Percentiles rank a stretch among this genome's conserved stretches.
phyloP scores from a whole-genome alignment of 2,329 filamentous ascomycete genomes.

The Fusarium proliferatum region DNA sequence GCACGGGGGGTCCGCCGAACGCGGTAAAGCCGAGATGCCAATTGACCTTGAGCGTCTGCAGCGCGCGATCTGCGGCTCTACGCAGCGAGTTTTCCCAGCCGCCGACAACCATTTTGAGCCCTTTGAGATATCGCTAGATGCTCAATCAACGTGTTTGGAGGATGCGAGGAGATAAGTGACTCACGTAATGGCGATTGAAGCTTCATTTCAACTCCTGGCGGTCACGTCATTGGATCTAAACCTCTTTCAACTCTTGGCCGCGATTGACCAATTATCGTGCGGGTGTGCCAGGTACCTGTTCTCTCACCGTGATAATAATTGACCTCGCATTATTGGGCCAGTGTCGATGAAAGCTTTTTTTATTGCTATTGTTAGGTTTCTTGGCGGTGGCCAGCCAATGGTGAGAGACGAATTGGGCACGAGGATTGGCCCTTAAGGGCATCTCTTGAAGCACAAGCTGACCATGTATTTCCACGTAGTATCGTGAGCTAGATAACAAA shows the following conservation, averaged over 20 bases:
- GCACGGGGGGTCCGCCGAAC: slow-evolving; percentile 26
- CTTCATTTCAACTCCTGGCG: not conserved
- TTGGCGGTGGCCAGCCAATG: not conserved
- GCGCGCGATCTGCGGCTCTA: not conserved
- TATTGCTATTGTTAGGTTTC: too few species aligned
- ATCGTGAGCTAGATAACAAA: not conserved
- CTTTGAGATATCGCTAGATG: accelerated
- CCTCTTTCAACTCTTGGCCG: not conserved
- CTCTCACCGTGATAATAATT: not conserved
- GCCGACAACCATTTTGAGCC: not conserved
- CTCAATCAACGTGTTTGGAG: accelerated
- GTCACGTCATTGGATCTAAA: slow-evolving; percentile 10
- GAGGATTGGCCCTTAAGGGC: not conserved
- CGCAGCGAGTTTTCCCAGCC: not conserved
- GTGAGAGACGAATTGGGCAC: accelerated
- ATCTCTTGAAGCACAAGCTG: not conserved
- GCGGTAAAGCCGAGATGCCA: slow-evolving; percentile 28
- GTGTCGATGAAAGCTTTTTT: too few species aligned
- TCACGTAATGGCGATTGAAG: not conserved
- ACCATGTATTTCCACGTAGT: not conserved
- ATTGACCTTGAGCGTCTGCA: slow-evolving; percentile 22
- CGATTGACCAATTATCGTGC: not conserved
- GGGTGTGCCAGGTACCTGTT: not conserved
- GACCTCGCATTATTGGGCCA: not conserved
- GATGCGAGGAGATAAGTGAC: not conserved